phyloP scores from a whole-genome alignment of 2,329 filamentous ascomycete species.

The Paraphaeosphaeria sporulosa region DNA sequence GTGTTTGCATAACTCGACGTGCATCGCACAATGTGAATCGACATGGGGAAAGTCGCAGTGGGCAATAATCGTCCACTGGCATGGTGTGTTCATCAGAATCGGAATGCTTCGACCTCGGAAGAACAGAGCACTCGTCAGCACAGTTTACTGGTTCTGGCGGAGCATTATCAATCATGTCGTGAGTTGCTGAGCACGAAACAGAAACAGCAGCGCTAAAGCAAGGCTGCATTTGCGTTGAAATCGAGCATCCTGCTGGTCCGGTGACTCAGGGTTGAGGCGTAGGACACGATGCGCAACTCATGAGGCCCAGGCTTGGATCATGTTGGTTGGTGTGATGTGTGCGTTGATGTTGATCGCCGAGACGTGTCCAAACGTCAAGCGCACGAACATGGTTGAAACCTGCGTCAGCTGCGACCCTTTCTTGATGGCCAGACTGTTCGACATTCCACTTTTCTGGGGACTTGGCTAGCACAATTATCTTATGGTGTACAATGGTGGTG shows the following conservation, averaged over 20 bases:
- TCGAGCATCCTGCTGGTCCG: not conserved
- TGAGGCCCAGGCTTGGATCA: not conserved
- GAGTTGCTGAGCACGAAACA: not conserved
- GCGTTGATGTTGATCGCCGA: not conserved
- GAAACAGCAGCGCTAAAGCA: not conserved
- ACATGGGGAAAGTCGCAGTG: not conserved
- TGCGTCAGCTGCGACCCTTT: not conserved
- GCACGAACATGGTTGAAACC: not conserved
- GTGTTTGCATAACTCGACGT: not conserved
- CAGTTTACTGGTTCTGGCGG: not conserved
- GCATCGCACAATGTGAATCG: not conserved
- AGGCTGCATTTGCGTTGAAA: no score
- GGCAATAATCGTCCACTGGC: not conserved
- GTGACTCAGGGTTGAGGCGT: conserved; percentile 7
- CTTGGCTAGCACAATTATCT: not conserved
- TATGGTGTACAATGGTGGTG: not conserved
- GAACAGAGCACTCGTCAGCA: conserved; percentile 4
- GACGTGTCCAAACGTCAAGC: not conserved
- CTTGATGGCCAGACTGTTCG: not conserved
- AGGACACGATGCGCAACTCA: not conserved
- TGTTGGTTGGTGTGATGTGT: not conserved
- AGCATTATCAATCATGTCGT: conserved; percentile 5
- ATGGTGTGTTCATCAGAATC: not conserved
- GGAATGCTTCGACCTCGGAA: not conserved
- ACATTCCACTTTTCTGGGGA: not conserved